Conservation (phyloP, 306 rosid species). For the Morella rubra region DNA sequence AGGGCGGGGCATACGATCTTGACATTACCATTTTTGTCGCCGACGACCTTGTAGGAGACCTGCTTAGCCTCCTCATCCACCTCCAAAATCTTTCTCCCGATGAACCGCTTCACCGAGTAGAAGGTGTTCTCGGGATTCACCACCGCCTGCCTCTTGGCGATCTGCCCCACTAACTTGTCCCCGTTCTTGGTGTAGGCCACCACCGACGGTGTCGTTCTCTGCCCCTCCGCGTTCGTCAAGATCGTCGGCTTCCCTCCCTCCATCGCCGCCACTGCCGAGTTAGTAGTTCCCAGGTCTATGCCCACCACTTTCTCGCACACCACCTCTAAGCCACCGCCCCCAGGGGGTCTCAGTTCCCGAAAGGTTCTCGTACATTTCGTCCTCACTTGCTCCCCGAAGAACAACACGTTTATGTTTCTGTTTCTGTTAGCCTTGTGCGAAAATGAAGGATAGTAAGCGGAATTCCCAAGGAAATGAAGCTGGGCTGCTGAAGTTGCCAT, state of each 20-base stretch:
- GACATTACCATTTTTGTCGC: constrained; percentile 81
- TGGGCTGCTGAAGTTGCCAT: constrained; percentile 1
- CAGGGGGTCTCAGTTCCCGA: not conserved
- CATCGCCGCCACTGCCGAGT: constrained; percentile 84
- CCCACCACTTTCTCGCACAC: constrained; percentile 85
- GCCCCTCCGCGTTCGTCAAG: constrained; percentile 85
- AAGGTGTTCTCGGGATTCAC: constrained; percentile 87
- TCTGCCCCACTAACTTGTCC: constrained; percentile 82
- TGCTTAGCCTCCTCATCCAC: constrained; percentile 90
- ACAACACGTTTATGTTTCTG: not conserved
- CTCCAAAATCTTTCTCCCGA: constrained; percentile 87
- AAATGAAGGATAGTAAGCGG: not conserved
- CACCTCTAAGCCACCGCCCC: constrained; percentile 39
- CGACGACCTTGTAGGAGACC: constrained; percentile 74
- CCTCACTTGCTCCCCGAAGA: not conserved
- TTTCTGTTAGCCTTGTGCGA: not conserved
- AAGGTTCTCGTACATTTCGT: not conserved
- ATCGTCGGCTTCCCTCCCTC: constrained; percentile 90
- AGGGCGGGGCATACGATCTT: constrained; percentile 83
- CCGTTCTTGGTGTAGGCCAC: constrained; percentile 83
- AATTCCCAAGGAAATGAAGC: not conserved
- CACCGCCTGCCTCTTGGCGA: constrained; percentile 90
- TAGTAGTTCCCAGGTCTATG: constrained; percentile 80
- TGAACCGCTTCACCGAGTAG: constrained; percentile 87
- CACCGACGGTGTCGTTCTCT: constrained; percentile 87